Evolutionary conservation across 2,329 filamentous ascomycete species (phyloP), one percentile per base, ranked within the genome.

Genomic region (Cladosporium sphaerospermum): DNA sequence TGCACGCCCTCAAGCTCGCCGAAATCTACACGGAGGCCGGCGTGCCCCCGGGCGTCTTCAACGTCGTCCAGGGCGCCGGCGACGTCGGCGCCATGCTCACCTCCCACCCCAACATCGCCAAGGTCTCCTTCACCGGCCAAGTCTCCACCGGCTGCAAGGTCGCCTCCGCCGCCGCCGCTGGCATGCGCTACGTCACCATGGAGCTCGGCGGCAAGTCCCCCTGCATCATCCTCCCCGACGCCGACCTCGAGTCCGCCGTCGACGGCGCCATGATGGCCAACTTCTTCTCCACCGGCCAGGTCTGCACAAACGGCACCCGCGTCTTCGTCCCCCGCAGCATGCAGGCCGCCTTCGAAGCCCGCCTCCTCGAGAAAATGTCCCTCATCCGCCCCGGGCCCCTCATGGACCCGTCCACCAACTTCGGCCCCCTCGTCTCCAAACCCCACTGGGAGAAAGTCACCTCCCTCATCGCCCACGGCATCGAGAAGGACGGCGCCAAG

Each of bases 231-330:
- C 81, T 95, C 1, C 87, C 88, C 1, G 89, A 95, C 64, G 87
- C 86, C 13, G 82, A 89, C 48, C 70, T 92, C 16, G 84, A 88
- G 43, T 81, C 82, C 62, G 90, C 90, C n/a, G 90, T 89, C 33
- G 85, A 95, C 64, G 86, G 88, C 31, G 89, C 89, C 58, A 91
- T 95, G 86, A 89, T 95, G 77, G 90, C 89, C 62, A 95, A 95
- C 71, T 95, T 95, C 74, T 95, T 88, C 77, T 90, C 86, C 60
- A 88, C 87, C 0, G 90, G 90, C 31, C 90, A 96, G 71, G 89
- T 95, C 47, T 96, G 90, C 78, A 95, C 90, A 47, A 95, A 95
- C 68, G 90, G 90, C 46, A 95, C 90, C 1, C 79, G 90, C 9
- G 89, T 95, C 33, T 95, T 95, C 67, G 79, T 96, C 2, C 89